A percentile compares a stretch with the other conserved stretches of the same genome.
Evolutionary conservation across 2,329 filamentous ascomycete genomes (phyloP).

Genomic region (Fusarium subtropicale): DNA sequence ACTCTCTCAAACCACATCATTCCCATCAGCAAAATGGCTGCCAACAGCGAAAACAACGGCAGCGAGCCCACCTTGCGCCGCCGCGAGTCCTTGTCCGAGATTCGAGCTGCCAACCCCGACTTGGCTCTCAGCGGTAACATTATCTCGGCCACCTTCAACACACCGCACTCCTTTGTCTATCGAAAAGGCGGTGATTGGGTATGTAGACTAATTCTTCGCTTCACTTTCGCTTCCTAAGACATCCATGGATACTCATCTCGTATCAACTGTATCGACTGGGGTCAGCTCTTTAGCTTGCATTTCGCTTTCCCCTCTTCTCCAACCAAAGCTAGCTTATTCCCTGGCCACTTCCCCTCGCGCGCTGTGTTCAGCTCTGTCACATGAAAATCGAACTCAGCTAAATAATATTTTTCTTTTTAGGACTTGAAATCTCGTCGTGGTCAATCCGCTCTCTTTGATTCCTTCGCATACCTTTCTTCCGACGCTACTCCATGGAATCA

Average conservation of each 20-base stretch:
- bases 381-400: slow-evolving; percentile 34
- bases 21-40: slow-evolving; percentile 23
- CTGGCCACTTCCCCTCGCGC: slow-evolving; percentile 29
- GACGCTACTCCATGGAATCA: slow-evolving; percentile 88
- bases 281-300: slow-evolving; percentile 30
- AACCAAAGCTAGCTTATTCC: slow-evolving; percentile 30
- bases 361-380: slow-evolving; percentile 5
- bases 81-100: slow-evolving; percentile 65
- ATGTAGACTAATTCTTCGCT: slow-evolving; percentile 47
- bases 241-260: slow-evolving; percentile 17
- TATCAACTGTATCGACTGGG: slow-evolving; percentile 23
- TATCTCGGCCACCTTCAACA: slow-evolving; percentile 74
- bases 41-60: slow-evolving; percentile 19
- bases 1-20: slow-evolving; percentile 12
- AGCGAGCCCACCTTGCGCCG: slow-evolving; percentile 53
- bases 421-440: slow-evolving; percentile 82
- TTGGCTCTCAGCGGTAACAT: slow-evolving; percentile 72
- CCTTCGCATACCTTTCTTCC: slow-evolving; percentile 89
- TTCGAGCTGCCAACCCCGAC: slow-evolving; percentile 67
- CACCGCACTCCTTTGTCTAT: slow-evolving; percentile 70
- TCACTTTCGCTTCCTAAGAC: slow-evolving; percentile 20
- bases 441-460: slow-evolving; percentile 92
- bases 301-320: slow-evolving; percentile 37
- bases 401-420: slow-evolving; percentile 57
- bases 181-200: slow-evolving; percentile 71